phyloP scores from a whole-genome alignment of 2,329 filamentous ascomycete species.

The Phaeosphaeriaceae sp. region DNA sequence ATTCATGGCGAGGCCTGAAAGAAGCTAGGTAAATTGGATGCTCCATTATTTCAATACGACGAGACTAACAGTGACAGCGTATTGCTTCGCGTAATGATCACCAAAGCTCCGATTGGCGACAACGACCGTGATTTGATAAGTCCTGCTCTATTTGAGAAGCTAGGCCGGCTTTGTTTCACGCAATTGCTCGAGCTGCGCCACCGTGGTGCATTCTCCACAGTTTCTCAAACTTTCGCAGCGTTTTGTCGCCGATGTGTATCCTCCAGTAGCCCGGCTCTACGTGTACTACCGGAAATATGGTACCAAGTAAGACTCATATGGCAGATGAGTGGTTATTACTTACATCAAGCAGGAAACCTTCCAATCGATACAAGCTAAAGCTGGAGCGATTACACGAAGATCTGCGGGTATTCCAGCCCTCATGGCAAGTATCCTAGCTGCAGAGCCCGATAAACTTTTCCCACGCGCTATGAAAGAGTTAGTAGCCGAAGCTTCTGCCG shows the following conservation, averaged over 20 bases:
- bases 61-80: conserved; percentile 61
- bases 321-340: neutral
- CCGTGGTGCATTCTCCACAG: conserved; percentile 90
- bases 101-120: conserved; percentile 44
- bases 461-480: conserved; percentile 69
- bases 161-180: conserved; percentile 78
- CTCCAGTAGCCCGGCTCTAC: conserved; percentile 54
- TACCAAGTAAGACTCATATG: conserved; percentile 58
- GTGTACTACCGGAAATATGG: conserved; percentile 67
- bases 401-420: conserved; percentile 92
- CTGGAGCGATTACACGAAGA: conserved; percentile 80
- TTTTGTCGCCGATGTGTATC: conserved; percentile 75
- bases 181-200: conserved; percentile 86
- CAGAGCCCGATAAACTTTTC: conserved; percentile 68
- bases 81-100: conserved; percentile 62
- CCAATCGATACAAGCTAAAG: conserved; percentile 74
- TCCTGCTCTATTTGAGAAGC: conserved; percentile 64
- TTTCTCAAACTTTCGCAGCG: conserved; percentile 82
- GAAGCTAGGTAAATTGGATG: conserved; percentile 75
- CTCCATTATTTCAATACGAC: neutral
- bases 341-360: conserved; percentile 62
- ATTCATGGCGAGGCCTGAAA: conserved; percentile 93
- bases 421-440: conserved; percentile 79
- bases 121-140: conserved; percentile 25
- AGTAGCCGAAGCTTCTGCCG: conserved; percentile 63